phyloP scores from a whole-genome alignment of 768 basidiomycete species.

The Xerocomus potaroensis region DNA sequence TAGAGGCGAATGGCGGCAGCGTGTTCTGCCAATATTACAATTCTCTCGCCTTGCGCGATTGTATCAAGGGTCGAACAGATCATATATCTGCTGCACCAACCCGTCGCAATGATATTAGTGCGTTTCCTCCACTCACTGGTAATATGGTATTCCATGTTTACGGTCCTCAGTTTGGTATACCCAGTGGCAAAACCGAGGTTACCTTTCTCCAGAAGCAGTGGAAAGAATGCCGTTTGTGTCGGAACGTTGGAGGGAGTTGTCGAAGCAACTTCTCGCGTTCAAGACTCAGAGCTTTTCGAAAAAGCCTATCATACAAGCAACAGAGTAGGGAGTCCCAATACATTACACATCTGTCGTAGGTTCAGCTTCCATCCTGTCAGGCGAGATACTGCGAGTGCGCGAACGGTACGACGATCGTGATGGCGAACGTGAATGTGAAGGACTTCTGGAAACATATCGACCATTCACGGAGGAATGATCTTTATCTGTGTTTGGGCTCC shows the following conservation, averaged over 20 bases:
- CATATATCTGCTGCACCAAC: conserved; percentile 74
- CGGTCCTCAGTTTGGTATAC: conserved; percentile 68
- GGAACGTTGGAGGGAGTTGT: conserved; percentile 65
- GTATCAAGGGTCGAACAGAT: conserved; percentile 67
- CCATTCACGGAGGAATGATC: conserved; percentile 41
- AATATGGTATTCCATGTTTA: conserved; percentile 7
- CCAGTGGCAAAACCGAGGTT: conserved; percentile 68
- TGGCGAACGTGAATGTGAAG: conserved; percentile 42
- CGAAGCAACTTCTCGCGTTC: conserved; percentile 58
- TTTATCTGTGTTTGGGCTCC: conserved; percentile 22
- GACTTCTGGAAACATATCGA: conserved; percentile 65
- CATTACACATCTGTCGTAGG: conserved; percentile 11
- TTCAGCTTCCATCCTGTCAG: conserved; percentile 48
- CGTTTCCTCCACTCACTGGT: conserved; percentile 27
- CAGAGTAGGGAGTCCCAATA: conserved; percentile 18
- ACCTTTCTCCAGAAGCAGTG: conserved; percentile 59
- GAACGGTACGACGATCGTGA: conserved; percentile 45
- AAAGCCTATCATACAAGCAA: conserved; percentile 17
- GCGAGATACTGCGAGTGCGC: conserved; percentile 56
- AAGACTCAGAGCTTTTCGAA: conserved; percentile 30
- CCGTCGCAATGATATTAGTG: conserved; percentile 81
- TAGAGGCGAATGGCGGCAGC: conserved; percentile 77
- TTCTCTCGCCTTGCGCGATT: conserved; percentile 74
- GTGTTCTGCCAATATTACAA: conserved; percentile 94
- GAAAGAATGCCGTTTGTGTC: conserved; percentile 58